Evolutionary conservation across 2,329 filamentous ascomycete species (phyloP).

Genomic region (Trichothecium sympodiale): DNA sequence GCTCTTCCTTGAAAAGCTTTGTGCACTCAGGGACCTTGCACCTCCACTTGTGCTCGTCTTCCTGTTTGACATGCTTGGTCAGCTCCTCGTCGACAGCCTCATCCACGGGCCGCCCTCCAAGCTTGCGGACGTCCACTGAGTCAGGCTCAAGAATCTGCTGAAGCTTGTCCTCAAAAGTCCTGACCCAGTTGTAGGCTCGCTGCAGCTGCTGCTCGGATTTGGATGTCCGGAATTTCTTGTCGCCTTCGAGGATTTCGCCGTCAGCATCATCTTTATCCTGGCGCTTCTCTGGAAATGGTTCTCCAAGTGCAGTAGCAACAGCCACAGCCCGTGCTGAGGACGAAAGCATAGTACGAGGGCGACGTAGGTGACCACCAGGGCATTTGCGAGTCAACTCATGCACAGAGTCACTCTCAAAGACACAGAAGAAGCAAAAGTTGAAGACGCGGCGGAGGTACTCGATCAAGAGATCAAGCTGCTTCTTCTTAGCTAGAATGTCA

Average conservation of each 20-base stretch:
- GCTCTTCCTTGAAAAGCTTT: conserved; percentile 93
- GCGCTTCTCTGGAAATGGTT: conserved; percentile 77
- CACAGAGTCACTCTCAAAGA: conserved; percentile 95
- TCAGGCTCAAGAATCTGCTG: conserved; percentile 87
- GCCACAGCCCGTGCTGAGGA: conserved; percentile 76
- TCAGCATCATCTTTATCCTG: conserved; percentile 43
- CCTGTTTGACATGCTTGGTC: conserved; percentile 82
- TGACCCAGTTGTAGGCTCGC: conserved; percentile 96
- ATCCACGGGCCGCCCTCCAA: conserved; percentile 78
- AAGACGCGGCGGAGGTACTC: conserved; percentile 95
- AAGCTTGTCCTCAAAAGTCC: conserved; percentile 95
- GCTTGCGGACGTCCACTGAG: conserved; percentile 74
- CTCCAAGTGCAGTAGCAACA: conserved; percentile 69
- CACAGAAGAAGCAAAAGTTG: conserved; percentile 99
- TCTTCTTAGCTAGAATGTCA: conserved; percentile 84
- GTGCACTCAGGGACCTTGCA: conserved; percentile 94
- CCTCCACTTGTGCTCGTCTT: conserved; percentile 92
- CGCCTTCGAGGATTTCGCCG: conserved; percentile 31
- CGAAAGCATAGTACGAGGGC: conserved; percentile 77
- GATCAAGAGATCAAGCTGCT: conserved; percentile 88
- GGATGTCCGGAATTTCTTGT: conserved; percentile 61
- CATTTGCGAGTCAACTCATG: conserved; percentile 95
- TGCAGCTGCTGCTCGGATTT: conserved; percentile 89
- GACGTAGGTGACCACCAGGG: conserved; percentile 89
- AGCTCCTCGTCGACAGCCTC: conserved; percentile 83